Conservation (phyloP, 306 rosid genomes). For the Senna tora region DNA sequence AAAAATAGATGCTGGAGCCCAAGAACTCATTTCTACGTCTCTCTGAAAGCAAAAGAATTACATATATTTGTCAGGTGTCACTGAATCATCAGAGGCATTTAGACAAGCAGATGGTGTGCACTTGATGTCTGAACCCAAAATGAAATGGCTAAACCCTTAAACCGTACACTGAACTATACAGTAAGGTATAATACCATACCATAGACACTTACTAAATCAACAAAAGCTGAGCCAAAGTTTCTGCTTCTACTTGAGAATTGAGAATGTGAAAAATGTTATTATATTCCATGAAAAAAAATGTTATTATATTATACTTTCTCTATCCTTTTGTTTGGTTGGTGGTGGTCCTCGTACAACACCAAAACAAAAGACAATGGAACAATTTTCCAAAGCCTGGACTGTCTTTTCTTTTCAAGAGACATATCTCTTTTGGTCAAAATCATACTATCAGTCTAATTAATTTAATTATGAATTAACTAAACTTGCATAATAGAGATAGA, state of each 20-base stretch:
- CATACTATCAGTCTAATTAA: no score
- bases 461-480: no score
- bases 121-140: not conserved
- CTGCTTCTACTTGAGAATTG: not conserved
- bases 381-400: slow-evolving; percentile 30
- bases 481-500: no score
- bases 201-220: no score
- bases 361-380: not conserved
- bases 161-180: no score
- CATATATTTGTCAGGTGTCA: slow-evolving; percentile 13
- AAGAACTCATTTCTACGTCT: slow-evolving; percentile 47
- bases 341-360: not conserved
- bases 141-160: no score
- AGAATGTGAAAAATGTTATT: no score
- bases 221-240: slow-evolving; percentile 17
- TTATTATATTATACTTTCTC: not conserved
- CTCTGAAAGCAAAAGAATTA: slow-evolving; percentile 42
- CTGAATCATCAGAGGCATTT: slow-evolving; percentile 1
- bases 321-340: not conserved
- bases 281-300: no score
- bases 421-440: no score
- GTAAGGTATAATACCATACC: no score
- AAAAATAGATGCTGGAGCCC: slow-evolving; percentile 42
- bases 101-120: not conserved
- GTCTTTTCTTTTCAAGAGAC: not conserved